Conservation (phyloP, 2,329 filamentous ascomycete genomes). For the Lomentospora prolificans region DNA sequence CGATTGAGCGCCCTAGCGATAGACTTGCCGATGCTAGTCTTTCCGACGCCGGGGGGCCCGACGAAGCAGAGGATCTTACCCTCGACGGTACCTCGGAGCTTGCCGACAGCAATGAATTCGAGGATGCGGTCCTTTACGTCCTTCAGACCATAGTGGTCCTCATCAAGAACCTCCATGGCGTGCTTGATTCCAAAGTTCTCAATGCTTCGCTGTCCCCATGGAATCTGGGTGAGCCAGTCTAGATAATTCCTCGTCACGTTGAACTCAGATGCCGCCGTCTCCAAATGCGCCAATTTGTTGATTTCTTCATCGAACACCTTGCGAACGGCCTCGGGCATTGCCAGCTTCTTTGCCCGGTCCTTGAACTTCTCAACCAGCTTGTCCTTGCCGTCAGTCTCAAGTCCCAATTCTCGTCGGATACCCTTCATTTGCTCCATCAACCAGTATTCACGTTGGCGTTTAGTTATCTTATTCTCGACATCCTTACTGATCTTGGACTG, state of each 20-base stretch:
- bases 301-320: slow-evolving; percentile 98
- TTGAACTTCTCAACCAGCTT: slow-evolving; percentile 97
- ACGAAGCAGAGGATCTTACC: slow-evolving; percentile 98
- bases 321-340: slow-evolving; percentile 93
- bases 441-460: slow-evolving; percentile 96
- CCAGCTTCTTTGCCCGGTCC: slow-evolving; percentile 84
- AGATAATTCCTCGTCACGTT: slow-evolving; percentile 98
- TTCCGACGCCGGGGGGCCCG: slow-evolving; percentile 91
- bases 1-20: slow-evolving; percentile 90
- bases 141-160: slow-evolving; percentile 93
- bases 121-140: slow-evolving; percentile 98
- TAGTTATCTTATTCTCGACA: slow-evolving; percentile 94
- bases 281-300: slow-evolving; percentile 90
- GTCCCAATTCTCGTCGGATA: slow-evolving; percentile 86
- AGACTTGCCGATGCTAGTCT: slow-evolving; percentile 97
- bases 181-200: slow-evolving; percentile 96
- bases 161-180: slow-evolving; percentile 80
- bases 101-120: slow-evolving; percentile 96
- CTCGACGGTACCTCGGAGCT: slow-evolving; percentile 91
- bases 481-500: slow-evolving; percentile 98
- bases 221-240: slow-evolving; percentile 97
- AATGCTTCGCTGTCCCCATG: slow-evolving; percentile 88
- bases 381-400: slow-evolving; percentile 96
- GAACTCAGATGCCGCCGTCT: slow-evolving; percentile 93
- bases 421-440: slow-evolving; percentile 99